A percentile compares a stretch with the other conserved stretches of the same genome.
Evolutionary conservation across 257 asterid genomes (phyloP).

Genomic region (Ocimum tenuiflorum): DNA sequence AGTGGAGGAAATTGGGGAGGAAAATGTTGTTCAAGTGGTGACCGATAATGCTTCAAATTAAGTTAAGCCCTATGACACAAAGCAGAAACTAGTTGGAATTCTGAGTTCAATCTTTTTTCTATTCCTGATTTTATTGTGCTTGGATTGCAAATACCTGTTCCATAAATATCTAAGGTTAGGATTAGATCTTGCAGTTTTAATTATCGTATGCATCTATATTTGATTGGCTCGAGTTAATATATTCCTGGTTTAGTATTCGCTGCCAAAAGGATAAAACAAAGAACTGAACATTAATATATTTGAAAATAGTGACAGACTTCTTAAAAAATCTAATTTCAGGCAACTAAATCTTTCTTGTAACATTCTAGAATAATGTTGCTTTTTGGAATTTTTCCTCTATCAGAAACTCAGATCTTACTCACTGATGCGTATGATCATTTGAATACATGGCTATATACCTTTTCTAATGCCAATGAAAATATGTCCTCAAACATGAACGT

Average conservation of each 20-base stretch:
- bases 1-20: too few species aligned
- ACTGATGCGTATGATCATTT: neutral
- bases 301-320: neutral
- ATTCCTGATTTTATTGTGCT: conserved; percentile 4
- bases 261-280: conserved; percentile 12
- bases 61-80: conserved; percentile 2
- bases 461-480: neutral
- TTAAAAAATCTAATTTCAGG: neutral
- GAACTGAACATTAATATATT: neutral
- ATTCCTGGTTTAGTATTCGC: conserved; percentile 11
- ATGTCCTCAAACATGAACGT: neutral
- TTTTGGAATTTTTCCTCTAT: neutral
- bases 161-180: conserved; percentile 29
- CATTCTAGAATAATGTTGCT: neutral
- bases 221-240: neutral
- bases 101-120: neutral
- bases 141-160: conserved; percentile 26
- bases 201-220: neutral
- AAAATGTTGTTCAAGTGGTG: too few species aligned
- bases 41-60: neutral
- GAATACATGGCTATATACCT: neutral
- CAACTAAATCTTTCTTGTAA: neutral
- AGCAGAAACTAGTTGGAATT: conserved; percentile 9
- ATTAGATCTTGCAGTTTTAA: conserved; percentile 10
- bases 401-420: too few species aligned